Evolutionary conservation across 331 rosid genomes (phyloP).

Genomic region (Telfairia occidentalis): DNA sequence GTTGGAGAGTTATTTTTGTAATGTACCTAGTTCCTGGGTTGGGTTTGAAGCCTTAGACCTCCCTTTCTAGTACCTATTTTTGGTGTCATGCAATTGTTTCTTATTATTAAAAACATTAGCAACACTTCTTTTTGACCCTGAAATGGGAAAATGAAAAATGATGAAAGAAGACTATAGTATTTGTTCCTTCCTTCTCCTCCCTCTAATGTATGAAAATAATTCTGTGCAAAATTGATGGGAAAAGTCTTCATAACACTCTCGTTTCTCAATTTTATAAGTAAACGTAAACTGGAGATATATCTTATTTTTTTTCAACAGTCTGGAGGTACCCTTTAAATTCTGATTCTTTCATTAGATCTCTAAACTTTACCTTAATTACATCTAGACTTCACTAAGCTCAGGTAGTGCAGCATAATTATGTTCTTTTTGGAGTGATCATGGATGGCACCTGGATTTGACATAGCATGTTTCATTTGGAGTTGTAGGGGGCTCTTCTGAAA

Average conservation of each 20-base stretch:
- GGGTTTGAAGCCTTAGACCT: background rate
- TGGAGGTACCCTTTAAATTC: background rate
- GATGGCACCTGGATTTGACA: conserved; percentile 9
- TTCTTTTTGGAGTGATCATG: conserved; percentile 10
- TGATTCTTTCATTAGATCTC: background rate
- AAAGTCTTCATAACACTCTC: background rate
- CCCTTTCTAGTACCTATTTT: background rate
- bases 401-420: conserved; percentile 11
- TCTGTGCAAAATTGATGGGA: background rate
- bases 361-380: conserved; percentile 6
- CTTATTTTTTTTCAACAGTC: background rate
- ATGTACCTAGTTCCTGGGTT: background rate
- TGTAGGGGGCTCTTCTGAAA: conserved; percentile 8
- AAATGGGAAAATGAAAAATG: background rate
- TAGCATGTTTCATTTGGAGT: conserved; percentile 2
- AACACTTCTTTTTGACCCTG: background rate
- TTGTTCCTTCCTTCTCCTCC: background rate
- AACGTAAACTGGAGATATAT: background rate
- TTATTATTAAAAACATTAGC: background rate
- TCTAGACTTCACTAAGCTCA: conserved; percentile 9
- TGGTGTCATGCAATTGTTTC: background rate
- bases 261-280: background rate
- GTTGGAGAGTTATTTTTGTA: background rate
- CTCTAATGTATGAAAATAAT: background rate
- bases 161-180: background rate